Percentiles rank a stretch among this genome's conserved stretches.
These are phyloP conservation scores for Allantophomopsis cytisporea DNA, from an alignment of 2,329 filamentous ascomycete genomes.

Conservation along the genomic window DNA sequence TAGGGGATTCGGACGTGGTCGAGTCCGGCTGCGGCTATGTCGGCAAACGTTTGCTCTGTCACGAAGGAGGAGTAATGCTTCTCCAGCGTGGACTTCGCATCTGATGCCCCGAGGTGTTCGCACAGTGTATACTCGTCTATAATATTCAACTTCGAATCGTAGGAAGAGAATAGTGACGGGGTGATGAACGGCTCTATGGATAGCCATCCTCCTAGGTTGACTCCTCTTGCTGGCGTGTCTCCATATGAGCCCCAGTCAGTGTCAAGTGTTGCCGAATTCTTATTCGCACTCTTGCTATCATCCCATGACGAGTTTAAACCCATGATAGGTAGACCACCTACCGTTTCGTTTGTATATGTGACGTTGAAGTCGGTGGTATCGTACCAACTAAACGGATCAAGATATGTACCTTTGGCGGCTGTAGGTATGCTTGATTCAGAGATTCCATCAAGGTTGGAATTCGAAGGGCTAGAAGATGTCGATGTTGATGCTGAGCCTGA, in stretches of 20 bases:
- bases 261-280: conserved; percentile 65
- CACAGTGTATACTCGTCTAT: conserved; percentile 83
- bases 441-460: conserved; percentile 35
- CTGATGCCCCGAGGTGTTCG: conserved; percentile 50
- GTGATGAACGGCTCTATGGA: conserved; percentile 91
- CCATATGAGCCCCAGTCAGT: conserved; percentile 66
- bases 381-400: conserved; percentile 88
- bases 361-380: conserved; percentile 86
- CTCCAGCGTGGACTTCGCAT: conserved; percentile 58
- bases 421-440: conserved; percentile 34
- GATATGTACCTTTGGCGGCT: conserved; percentile 57
- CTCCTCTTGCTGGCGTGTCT: conserved; percentile 68
- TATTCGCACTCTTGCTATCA: conserved; percentile 66
- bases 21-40: conserved; percentile 76
- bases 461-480: conserved; percentile 11
- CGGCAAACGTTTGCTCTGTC: conserved; percentile 67
- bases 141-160: conserved; percentile 39
- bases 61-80: conserved; percentile 86
- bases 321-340: conserved; percentile 84
- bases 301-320: conserved; percentile 79
- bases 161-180: conserved; percentile 72
- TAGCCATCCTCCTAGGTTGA: conserved; percentile 91
- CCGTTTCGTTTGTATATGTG: conserved; percentile 75
- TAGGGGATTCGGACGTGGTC: conserved; percentile 96
- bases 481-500: conserved; percentile 20